These are phyloP conservation scores for Penicillium silybi DNA, from an alignment of 495 filamentous ascomycete genomes.

Conservation along the genomic window DNA sequence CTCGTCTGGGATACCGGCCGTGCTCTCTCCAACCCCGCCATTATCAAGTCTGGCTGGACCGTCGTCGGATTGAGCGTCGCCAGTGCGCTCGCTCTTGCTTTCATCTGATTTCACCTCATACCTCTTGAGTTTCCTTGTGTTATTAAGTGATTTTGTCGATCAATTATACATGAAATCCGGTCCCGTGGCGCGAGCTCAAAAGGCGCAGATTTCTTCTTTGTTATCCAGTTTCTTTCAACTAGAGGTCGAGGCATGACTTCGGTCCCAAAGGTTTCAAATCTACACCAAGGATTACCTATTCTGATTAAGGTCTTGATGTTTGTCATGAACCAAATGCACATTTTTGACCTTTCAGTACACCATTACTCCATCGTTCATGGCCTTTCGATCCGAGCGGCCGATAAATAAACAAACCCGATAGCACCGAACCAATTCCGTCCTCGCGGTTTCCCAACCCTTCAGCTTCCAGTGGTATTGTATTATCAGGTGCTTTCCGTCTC, in stretches of 20 bases:
- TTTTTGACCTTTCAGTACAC: background rate
- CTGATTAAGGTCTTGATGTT: background rate
- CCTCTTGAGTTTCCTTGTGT: slow-evolving; percentile 34
- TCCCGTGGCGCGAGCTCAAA: slow-evolving; percentile 20
- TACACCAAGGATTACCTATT: background rate
- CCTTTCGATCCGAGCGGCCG: background rate
- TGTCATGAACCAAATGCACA: slow-evolving; percentile 10
- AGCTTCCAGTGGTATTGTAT: background rate
- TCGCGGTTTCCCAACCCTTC: background rate
- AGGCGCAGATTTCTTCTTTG: slow-evolving; percentile 20
- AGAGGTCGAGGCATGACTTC: background rate
- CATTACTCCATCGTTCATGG: background rate
- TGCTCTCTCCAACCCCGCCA: slow-evolving; percentile 63
- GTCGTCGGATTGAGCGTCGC: slow-evolving; percentile 66
- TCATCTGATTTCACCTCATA: slow-evolving; percentile 38
- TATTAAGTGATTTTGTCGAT: slow-evolving; percentile 35
- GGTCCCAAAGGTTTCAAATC: background rate
- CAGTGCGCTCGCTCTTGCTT: slow-evolving; percentile 58
- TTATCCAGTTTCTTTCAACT: slow-evolving; percentile 2
- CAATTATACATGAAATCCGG: slow-evolving; percentile 23
- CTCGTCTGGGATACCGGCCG: slow-evolving; percentile 77
- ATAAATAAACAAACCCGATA: background rate
- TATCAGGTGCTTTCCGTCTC: background rate
- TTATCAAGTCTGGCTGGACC: slow-evolving; percentile 71
- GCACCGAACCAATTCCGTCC: background rate